A percentile compares a stretch with the other conserved stretches of the same genome.
Evolutionary conservation across 352 stramenopile genomes (phyloP).

Genomic region (Pythium folliculosum): DNA sequence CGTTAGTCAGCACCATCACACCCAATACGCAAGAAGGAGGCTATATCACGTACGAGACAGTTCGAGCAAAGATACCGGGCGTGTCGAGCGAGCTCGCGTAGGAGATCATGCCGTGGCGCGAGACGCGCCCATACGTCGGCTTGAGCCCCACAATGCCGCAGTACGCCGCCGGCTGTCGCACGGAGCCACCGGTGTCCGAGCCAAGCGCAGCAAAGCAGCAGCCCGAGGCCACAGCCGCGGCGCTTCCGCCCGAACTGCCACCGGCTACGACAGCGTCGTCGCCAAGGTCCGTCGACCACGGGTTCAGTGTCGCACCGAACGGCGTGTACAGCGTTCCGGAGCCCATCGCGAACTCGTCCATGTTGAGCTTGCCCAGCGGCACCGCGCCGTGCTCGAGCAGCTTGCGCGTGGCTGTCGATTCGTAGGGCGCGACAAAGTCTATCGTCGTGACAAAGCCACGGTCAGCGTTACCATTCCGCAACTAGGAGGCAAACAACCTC

Average conservation of each 20-base stretch:
- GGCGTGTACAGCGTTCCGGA: constrained; percentile 92
- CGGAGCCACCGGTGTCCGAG: constrained; percentile 97
- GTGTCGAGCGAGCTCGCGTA: constrained; percentile 97
- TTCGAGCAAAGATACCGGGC: constrained; percentile 91
- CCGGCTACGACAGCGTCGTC: constrained; percentile 78
- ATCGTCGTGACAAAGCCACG: not conserved
- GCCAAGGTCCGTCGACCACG: constrained; percentile 70
- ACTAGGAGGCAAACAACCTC: not conserved
- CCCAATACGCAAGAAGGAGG: not conserved
- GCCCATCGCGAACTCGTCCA: constrained; percentile 99
- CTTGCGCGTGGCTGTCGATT: constrained; percentile 83
- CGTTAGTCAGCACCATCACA: not conserved
- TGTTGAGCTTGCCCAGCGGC: constrained; percentile 96
- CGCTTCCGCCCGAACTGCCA: constrained; percentile 94
- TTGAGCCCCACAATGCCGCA: constrained; percentile 97
- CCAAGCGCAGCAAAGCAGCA: constrained; percentile 93
- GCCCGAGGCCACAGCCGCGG: constrained; percentile 91
- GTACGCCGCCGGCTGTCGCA: constrained; percentile 96
- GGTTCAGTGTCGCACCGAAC: constrained; percentile 88
- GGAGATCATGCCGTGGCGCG: constrained; percentile 94
- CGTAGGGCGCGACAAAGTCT: constrained; percentile 90
- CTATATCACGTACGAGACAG: constrained; percentile 52
- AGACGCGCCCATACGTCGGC: constrained; percentile 97
- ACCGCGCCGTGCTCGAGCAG: constrained; percentile 91
- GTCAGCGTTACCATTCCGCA: too few relatives aligned